Evolutionary conservation across 2,329 filamentous ascomycete genomes (phyloP), one percentile per base, ranked within the genome.

Genomic region (Aspergillus sclerotialis): DNA sequence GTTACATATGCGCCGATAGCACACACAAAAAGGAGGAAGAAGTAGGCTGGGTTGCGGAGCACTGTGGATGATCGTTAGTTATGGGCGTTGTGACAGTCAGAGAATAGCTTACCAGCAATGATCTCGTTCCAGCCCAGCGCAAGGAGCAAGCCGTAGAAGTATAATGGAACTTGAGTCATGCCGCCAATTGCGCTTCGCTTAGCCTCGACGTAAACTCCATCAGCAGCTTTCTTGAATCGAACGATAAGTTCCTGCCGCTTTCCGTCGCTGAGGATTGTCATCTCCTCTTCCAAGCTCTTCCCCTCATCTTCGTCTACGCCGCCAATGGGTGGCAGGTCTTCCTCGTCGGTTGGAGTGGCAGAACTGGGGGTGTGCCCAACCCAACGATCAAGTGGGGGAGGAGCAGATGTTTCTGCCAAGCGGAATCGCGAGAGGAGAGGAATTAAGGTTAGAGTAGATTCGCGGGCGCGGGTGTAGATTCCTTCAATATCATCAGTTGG

Each of bases 61-160:
- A 98, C 92, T 94, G n/a, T n/a, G n/a, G n/a, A n/a, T n/a, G 52
- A 13, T 36, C 4, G 18, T 30, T 14, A 24, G 18, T 38, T 17
- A 39, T n/a, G n/a, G n/a, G n/a, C n/a, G n/a, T n/a, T n/a, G 27
- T 12, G 14, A 32, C 26, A 29, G 10, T 30, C 11, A 12, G 7
- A 34, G 37, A 23, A 41, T 28, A 30, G 61, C 84, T 73, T 73
- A 94, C 89, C 87, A 54, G 89, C 85, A 47, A 94, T 70, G 44
- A 98, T 89, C 65, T 98, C 92, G 63, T 98, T 98, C 92, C 92
- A 98, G n/a, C 92, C 92, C 31, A 98, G 72, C 14, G 87, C 85
- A 45, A 98, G 68, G 37, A 98, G 71, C 37, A 96, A 62, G 27
- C 79, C 86, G 52, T 95, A 98, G 63, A 98, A 95, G 64, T 95